Evolutionary conservation across 2,329 filamentous ascomycete genomes (phyloP).

Genomic region (Fusarium kyushuense): DNA sequence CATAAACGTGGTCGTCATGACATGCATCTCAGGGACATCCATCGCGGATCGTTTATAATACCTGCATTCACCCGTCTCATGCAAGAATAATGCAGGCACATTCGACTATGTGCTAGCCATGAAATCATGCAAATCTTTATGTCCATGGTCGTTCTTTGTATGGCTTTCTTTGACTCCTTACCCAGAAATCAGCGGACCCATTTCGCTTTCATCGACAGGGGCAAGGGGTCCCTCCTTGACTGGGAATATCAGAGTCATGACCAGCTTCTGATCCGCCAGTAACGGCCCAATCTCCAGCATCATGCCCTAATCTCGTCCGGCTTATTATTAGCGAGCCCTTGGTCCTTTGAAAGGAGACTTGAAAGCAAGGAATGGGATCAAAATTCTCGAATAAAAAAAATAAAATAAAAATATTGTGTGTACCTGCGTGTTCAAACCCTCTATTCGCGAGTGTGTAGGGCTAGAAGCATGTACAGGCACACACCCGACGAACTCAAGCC

Average conservation of each 20-base stretch:
- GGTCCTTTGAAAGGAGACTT: slow-evolving; percentile 35
- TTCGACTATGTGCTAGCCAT: slow-evolving; percentile 1
- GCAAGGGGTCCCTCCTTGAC: slow-evolving; percentile 28
- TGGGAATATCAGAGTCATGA: slow-evolving; percentile 34
- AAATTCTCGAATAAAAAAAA: slow-evolving; percentile 30
- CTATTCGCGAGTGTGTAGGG: slow-evolving; percentile 33
- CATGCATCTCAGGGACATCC: slow-evolving; percentile 38
- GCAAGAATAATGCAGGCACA: slow-evolving; percentile 34
- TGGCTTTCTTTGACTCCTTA: slow-evolving; percentile 24
- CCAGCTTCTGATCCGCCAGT: slow-evolving; percentile 24
- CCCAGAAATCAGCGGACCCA: slow-evolving; percentile 26
- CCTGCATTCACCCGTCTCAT: slow-evolving; percentile 11
- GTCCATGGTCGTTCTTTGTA: slow-evolving; percentile 19
- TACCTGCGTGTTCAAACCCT: slow-evolving; percentile 37
- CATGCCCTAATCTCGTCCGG: slow-evolving; percentile 35
- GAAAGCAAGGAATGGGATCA: slow-evolving; percentile 40
- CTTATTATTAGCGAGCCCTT: slow-evolving; percentile 30
- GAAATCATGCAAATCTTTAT: slow-evolving; percentile 25
- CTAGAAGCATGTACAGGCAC: slow-evolving; percentile 37
- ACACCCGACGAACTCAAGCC: slow-evolving; percentile 38
- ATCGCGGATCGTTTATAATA: slow-evolving; percentile 31
- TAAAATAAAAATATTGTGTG: slow-evolving; percentile 40
- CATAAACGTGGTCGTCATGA: slow-evolving; percentile 44
- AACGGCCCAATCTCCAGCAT: slow-evolving; percentile 42
- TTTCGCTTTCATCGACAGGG: slow-evolving; percentile 33